phyloP scores from a whole-genome alignment of 2,329 filamentous ascomycete species.

The Tolypocladium ophioglossoides region DNA sequence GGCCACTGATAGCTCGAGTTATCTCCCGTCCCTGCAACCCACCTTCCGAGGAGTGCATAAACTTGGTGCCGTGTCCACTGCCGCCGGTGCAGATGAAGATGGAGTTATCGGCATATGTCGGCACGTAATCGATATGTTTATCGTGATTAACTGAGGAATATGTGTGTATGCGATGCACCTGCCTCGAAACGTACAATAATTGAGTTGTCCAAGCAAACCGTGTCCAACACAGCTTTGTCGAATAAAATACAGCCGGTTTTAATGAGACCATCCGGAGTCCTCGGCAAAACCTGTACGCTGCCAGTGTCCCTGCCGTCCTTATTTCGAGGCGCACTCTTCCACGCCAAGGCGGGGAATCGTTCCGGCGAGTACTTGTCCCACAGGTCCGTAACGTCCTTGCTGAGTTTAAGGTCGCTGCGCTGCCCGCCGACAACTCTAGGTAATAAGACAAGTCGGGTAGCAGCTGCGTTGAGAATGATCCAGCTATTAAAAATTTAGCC shows the following conservation, averaged over 20 bases:
- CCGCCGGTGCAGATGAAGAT: slow-evolving; percentile 24
- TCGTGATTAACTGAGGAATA: too few species aligned
- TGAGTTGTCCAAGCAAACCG: slow-evolving; percentile 23
- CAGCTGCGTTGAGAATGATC: slow-evolving; percentile 20
- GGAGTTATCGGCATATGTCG: slow-evolving; percentile 15
- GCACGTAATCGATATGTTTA: slow-evolving; percentile 8
- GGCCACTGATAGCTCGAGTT: background rate
- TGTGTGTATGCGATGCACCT: too few species aligned
- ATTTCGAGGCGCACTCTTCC: slow-evolving; percentile 17
- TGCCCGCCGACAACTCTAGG: slow-evolving; percentile 18
- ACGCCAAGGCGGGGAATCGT: slow-evolving; percentile 19
- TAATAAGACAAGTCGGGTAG: slow-evolving; percentile 16
- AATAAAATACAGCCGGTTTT: slow-evolving; percentile 18
- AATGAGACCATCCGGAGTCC: slow-evolving; percentile 14
- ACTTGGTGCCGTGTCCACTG: slow-evolving; percentile 25
- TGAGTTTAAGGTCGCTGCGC: slow-evolving; percentile 18
- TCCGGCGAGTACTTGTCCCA: slow-evolving; percentile 23
- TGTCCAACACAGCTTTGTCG: slow-evolving; percentile 22
- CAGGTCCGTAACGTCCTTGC: slow-evolving; percentile 8
- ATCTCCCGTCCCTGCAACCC: background rate
- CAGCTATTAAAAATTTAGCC: slow-evolving; percentile 8
- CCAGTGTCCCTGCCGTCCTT: slow-evolving; percentile 16
- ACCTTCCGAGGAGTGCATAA: slow-evolving; percentile 23
- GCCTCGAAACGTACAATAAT: too few species aligned
- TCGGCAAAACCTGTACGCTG: slow-evolving; percentile 17